phyloP scores from a whole-genome alignment of 345 rosid genomes.

The Aquilaria sinensis region DNA sequence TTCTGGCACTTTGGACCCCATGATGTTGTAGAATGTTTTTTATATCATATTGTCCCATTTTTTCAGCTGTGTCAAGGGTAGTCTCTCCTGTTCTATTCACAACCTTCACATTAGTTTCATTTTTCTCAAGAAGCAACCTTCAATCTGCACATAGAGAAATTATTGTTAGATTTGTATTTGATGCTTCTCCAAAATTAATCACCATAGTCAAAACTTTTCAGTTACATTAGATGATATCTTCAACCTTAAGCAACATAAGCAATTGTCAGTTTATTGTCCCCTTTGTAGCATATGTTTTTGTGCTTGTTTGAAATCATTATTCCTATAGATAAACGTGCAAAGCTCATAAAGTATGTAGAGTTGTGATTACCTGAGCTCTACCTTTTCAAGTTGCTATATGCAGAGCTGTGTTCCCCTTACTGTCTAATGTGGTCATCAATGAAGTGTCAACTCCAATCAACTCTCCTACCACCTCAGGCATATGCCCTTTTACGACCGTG shows the following conservation, averaged over 20 bases:
- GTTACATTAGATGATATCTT: background rate
- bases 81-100: constrained; percentile 66
- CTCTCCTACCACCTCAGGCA: constrained; percentile 49
- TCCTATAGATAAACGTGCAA: too few species aligned
- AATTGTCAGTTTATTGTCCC: background rate
- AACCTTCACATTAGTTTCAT: constrained; percentile 35
- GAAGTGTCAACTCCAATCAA: constrained; percentile 55
- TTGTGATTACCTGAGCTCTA: constrained; percentile 41
- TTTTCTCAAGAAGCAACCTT: constrained; percentile 39
- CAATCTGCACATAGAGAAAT: constrained; percentile 43
- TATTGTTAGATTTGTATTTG: too few species aligned
- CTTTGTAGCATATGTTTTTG: background rate
- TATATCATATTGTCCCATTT: constrained; percentile 45
- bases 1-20: constrained; percentile 67
- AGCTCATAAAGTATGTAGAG: background rate
- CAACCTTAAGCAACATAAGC: background rate
- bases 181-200: too few species aligned
- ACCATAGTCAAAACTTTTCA: background rate
- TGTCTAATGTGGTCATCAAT: constrained; percentile 51
- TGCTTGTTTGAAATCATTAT: too few species aligned
- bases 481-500: constrained; percentile 88
- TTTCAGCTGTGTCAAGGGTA: constrained; percentile 79
- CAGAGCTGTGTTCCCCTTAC: constrained; percentile 66
- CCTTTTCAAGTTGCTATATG: constrained; percentile 81
- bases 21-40: constrained; percentile 47